Conservation (phyloP, 169 alveolate species). For the Plasmodium yoelii region DNA sequence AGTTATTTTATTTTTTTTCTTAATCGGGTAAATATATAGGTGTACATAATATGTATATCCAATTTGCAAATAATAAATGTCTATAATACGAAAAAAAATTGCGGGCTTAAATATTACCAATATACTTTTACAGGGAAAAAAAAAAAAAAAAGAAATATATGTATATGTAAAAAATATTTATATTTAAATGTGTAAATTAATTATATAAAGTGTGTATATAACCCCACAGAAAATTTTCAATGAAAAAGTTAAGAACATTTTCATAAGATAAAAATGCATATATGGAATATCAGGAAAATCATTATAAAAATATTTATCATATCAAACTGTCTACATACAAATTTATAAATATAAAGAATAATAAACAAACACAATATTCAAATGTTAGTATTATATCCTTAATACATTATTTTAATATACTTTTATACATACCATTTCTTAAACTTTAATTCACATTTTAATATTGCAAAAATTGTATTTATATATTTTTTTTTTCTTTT, state of each 20-base stretch:
- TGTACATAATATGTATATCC: not conserved
- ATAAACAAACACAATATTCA: no score
- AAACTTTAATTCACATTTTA: no score
- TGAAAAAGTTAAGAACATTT: constrained; percentile 20
- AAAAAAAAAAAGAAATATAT: not conserved
- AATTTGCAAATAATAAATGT: not conserved
- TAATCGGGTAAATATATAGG: not conserved
- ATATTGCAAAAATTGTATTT: no score
- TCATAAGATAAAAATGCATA: constrained; percentile 9
- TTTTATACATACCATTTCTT: no score
- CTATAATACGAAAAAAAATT: not conserved
- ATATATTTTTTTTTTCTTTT: no score
- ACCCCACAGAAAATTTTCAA: constrained; percentile 3
- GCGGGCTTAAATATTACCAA: not conserved
- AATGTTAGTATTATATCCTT: no score
- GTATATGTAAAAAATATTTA: not conserved
- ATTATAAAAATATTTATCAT: not conserved
- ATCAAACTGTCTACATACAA: no score
- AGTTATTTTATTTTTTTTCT: constrained; percentile 9
- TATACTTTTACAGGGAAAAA: not conserved
- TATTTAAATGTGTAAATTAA: not conserved
- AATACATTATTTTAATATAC: no score
- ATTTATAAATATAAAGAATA: no score
- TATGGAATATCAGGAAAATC: not conserved
- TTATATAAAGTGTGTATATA: not conserved